Conservation (phyloP, 805 yeast genomes). For the Yamadazyma laniorum region DNA sequence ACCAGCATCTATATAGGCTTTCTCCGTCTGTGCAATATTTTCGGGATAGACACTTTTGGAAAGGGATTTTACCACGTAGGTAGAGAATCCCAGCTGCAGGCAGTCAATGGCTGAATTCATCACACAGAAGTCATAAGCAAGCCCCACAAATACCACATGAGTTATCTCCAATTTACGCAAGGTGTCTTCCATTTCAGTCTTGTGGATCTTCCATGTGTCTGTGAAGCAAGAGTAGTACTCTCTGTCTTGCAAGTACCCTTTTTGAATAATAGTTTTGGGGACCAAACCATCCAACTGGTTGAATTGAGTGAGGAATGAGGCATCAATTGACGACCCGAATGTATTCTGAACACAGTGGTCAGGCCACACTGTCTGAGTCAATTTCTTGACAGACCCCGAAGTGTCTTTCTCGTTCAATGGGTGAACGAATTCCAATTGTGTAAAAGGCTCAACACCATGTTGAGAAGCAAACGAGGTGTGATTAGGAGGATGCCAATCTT, state of each 20-base stretch:
- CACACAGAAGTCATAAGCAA: slow-evolving; percentile 89
- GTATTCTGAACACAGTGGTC: slow-evolving; percentile 82
- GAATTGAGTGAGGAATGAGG: slow-evolving; percentile 41
- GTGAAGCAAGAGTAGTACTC: slow-evolving; percentile 88
- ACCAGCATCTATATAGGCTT: slow-evolving; percentile 28
- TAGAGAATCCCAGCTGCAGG: slow-evolving; percentile 55
- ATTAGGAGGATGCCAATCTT: slow-evolving; percentile 84
- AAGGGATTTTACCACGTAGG: slow-evolving; percentile 58
- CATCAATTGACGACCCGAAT: slow-evolving; percentile 62
- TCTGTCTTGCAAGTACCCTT: slow-evolving; percentile 69
- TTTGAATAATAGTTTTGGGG: slow-evolving; percentile 46
- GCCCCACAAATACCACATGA: slow-evolving; percentile 71
- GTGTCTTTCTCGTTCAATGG: slow-evolving; percentile 41
- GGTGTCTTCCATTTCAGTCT: slow-evolving; percentile 59
- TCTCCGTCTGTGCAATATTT: slow-evolving; percentile 32
- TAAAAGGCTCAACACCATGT: slow-evolving; percentile 54
- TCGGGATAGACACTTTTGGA: slow-evolving; percentile 56
- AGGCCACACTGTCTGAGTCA: slow-evolving; percentile 73
- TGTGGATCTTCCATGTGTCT: slow-evolving; percentile 72
- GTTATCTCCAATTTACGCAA: slow-evolving; percentile 49
- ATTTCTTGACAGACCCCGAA: slow-evolving; percentile 22
- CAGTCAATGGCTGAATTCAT: slow-evolving; percentile 73
- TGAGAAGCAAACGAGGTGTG: slow-evolving; percentile 82
- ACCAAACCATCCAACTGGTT: slow-evolving; percentile 30
- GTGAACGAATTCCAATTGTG: slow-evolving; percentile 45